A percentile compares a stretch with the other conserved stretches of the same genome.
Conservation (phyloP, 495 filamentous ascomycete genomes). For the Annulohypoxylon bovei region DNA sequence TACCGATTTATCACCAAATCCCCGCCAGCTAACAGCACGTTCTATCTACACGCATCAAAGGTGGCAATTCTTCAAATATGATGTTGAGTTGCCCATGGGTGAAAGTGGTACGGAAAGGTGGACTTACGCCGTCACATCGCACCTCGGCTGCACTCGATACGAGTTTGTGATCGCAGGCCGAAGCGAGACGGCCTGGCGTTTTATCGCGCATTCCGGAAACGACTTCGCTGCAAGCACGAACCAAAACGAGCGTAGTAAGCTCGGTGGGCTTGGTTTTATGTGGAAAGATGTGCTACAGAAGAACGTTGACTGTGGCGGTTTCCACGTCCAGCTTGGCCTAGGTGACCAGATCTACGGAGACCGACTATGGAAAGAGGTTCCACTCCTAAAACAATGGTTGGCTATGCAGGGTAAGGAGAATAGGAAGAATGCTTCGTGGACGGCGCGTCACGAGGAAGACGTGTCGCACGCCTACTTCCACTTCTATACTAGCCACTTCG, state of each 20-base stretch:
- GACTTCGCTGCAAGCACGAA: conserved; percentile 90
- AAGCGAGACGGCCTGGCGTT: conserved; percentile 93
- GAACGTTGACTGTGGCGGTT: conserved; percentile 93
- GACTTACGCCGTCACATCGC: conserved; percentile 98
- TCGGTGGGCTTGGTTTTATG: conserved; percentile 93
- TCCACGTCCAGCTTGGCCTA: conserved; percentile 90
- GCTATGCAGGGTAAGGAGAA: conserved; percentile 90
- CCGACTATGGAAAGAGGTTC: conserved; percentile 94
- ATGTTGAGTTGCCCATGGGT: conserved; percentile 90
- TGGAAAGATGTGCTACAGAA: conserved; percentile 99
- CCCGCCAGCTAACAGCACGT: conserved; percentile 84
- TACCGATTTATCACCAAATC: conserved; percentile 90
- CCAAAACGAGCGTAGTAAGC: conserved; percentile 80
- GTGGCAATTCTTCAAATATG: conserved; percentile 97
- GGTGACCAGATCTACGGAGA: conserved; percentile 98
- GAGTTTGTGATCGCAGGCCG: conserved; percentile 97
- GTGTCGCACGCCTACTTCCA: conserved; percentile 97
- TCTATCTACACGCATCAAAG: conserved; percentile 88
- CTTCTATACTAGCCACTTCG: conserved; percentile 97
- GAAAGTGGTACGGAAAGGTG: conserved; percentile 83
- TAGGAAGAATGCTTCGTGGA: conserved; percentile 89
- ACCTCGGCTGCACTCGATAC: conserved; percentile 94
- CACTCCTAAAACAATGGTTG: conserved; percentile 92
- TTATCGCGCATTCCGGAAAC: conserved; percentile 93
- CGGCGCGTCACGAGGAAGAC: conserved; percentile 91